Evolutionary conservation across 495 filamentous ascomycete species (phyloP), one percentile per base, ranked within the genome.

Genomic region (Penicillium cosmopolitanum): DNA sequence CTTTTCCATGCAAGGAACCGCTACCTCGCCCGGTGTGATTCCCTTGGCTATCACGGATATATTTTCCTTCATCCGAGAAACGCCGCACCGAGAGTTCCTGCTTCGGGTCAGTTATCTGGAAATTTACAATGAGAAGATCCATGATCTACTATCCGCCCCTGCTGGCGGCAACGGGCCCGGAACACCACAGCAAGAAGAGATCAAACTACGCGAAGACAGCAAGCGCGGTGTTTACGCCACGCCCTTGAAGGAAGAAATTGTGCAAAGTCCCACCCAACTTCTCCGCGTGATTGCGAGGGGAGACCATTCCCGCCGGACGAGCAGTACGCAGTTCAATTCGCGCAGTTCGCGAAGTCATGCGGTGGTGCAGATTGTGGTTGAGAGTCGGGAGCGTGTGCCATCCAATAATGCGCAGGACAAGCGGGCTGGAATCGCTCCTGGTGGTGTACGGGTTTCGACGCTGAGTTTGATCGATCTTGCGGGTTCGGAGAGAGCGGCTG

Each of bases 1-100:
- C 10, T 98, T 97, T 65, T 97, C 93, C 47, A 98, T 98, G 95
- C 95, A 98, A 74, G 95, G 95, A 58, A 98, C 95, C 23, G 93
- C 95, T 50, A 92, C 90, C 5, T 96, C 90, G n/a, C 95, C 95
- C 3, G 95, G 95, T 72, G 95, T 98, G 33, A 98, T 98, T 50
- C 95, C 95, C 10, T 81, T 98, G 21, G 95, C 95, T 53, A 97
- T 98, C 65, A 97, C 93, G 50, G 95, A 98, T 67, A 98, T 98
- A 34, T 98, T 98, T 73, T 97, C 96, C 0, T 98, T 94, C 73
- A 98, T 98, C 66, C 87, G 95, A 44, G 95, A 98, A 77, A 98
- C 94, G 8, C 96, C 95, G 0, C 89, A 92, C 51, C 82, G 96
- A 57, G 95, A 98, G 66, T 98, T 98, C 64, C 78, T 98, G 50